Evolutionary conservation across 2,329 filamentous ascomycete genomes (phyloP), one percentile per base, ranked within the genome.

Genomic region (Ascochyta koolunga): DNA sequence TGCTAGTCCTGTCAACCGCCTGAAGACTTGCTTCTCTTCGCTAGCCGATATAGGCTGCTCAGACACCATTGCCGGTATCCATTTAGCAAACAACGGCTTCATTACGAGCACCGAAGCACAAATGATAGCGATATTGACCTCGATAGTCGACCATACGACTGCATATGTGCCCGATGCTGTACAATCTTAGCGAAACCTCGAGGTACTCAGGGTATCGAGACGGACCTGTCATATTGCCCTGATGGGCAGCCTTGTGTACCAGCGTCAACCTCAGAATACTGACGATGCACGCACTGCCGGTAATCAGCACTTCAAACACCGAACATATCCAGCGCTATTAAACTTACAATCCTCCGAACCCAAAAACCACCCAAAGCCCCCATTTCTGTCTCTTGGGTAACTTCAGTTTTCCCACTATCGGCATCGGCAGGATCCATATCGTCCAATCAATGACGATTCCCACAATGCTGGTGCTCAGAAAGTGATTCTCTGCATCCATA

Each of bases 81-180:
- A 55, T 15, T 64, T 68, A 7, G 65, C 59, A 46, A 79, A 53
- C 8, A 79, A 63, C 6, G 76, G 77, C 45, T 78, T 79, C 56
- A 80, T 69, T 2, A 77, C 75, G 1, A 79, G 63, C 16, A 80
- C 55, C 2, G 73, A 79, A 10, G 77, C 76, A 59, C 76, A 80
- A 4, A 77, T 72, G 58, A 80, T 78, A 21, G 76, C 76, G 1
- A 77, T 67, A 43, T 79, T 79, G 42, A 75, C 68, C 63, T 80
- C 77, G 35, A 76, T 65, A 2, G 69, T 69, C 2, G 74, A 77
- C 70, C 76, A 79, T 10, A 76, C 69, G 5, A 78, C 58, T 6
- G 75, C 70, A 58, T 74, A 72, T 9, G 73, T 71, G n/a, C 76
- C 76, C 1, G 75, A 72, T 29, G 67, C 70, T 69, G 38, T 27